These are phyloP conservation scores for Aegle marmelos DNA, from an alignment of 345 rosid genomes.

Conservation along the genomic window DNA sequence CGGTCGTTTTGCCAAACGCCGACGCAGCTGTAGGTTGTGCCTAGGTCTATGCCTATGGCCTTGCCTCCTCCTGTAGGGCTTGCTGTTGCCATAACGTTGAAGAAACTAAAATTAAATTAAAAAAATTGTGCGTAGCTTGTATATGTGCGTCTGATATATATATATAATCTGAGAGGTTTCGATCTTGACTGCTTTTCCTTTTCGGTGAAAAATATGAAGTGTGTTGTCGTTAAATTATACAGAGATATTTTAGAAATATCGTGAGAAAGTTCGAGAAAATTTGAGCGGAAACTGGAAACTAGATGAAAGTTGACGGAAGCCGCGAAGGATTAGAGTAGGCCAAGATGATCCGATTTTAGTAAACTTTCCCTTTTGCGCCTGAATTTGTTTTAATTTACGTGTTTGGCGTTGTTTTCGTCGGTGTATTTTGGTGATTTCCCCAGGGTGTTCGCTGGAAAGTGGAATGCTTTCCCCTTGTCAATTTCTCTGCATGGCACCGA, in stretches of 20 bases:
- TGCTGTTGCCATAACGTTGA: too few relatives aligned
- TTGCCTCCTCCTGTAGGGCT: conserved; percentile 4
- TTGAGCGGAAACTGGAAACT: not conserved
- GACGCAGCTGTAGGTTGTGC: conserved; percentile 37
- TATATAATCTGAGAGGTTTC: too few relatives aligned
- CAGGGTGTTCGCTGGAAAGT: not conserved
- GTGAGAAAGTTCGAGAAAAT: conserved; percentile 2
- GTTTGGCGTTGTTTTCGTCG: not conserved
- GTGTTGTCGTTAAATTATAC: not conserved
- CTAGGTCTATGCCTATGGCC: conserved; percentile 34
- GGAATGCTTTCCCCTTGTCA: not conserved
- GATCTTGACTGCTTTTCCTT: not conserved
- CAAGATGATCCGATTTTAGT: not conserved
- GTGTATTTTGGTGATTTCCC: not conserved
- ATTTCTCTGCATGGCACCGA: not conserved
- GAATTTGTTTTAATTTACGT: not conserved
- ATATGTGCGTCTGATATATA: not conserved
- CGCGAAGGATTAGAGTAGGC: too few relatives aligned
- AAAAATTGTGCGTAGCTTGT: not conserved
- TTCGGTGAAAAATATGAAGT: not conserved
- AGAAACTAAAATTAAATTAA: not conserved
- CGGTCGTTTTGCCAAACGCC: conserved; percentile 30
- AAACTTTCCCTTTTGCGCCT: not conserved
- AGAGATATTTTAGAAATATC: not conserved
- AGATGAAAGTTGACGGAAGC: not conserved